Evolutionary conservation across 2,329 filamentous ascomycete species (phyloP), one percentile per base, ranked within the genome.

Genomic region (Paraconiothyrium sp.): DNA sequence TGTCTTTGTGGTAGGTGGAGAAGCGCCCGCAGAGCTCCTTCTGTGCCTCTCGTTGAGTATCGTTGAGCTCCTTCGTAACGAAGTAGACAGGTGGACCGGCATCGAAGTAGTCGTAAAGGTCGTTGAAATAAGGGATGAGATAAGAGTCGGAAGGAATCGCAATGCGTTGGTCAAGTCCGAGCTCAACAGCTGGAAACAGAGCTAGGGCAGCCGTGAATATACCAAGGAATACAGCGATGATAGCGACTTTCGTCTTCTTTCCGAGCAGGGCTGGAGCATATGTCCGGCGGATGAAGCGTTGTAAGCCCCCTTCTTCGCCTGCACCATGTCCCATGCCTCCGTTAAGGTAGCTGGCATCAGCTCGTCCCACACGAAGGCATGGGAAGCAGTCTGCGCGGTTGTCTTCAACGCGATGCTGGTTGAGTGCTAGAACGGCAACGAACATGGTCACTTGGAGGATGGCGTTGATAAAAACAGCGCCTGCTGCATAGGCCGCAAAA

Each of bases 361-460:
- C 92, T 59, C 89, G 89, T 74, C 89, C 90, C 60, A 98, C 87
- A 58, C 91, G 91, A 63, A 97, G 83, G 80, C 92, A 99, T 4
- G 95, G 96, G 75, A 97, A 89, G 74, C 96, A 95, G 78, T 99
- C 95, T 51, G 93, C 93, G 30, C 94, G 89, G 58, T 92, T 88
- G 69, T 92, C 90, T 75, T 99, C 94, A 0, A 97, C 94, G 9
- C 96, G 88, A 75, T 89, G 88, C 80, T 99, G 95, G 74, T 99
- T 99, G 61, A 97, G 85, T 2, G 94, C 89, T 8, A 99, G 85
- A 3, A 98, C 90, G 0, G 96, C 94, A 43, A 97, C 87, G 74
- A 99, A 99, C 89, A 98, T 94, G 0, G 96, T 99, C 68, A 98
- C 91, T 78, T 99, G 95, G 6, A 99, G 83, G n/a, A 98, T 78